Base-by-base conservation (phyloP, 2,329 filamentous ascomycete genomes). In the Apiospora koreana region DNA sequence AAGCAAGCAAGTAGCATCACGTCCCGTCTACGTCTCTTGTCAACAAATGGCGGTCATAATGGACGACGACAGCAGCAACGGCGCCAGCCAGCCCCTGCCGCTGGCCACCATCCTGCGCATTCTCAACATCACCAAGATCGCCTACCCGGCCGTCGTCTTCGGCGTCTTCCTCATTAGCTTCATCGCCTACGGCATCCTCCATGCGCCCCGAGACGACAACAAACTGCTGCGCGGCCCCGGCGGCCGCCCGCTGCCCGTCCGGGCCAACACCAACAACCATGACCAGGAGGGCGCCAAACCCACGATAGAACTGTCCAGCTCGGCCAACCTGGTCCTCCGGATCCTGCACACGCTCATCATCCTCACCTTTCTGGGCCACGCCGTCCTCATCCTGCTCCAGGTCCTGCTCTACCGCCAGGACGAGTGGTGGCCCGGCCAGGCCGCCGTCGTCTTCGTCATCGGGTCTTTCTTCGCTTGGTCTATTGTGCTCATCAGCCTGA, bases 381-480 rank as follows among this genome's bases (percentile, higher is more conserved):
- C 66, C 66, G 45, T 50, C 66, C 18, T 38, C 28, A 68, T 42
- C 14, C 28, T 68, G 45, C 21, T 54, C 14, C 66, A 68, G 66
- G 46, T 25, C 18, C 66, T 68, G 18, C 31, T 68, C 31, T 54
- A 68, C 31, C 66, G 66, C 31, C 10, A 41, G 10, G 66, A 68
- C 66, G 31, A 54, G 66, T 68, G 66, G 66, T 68, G 66, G 66
- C 66, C 66, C 43, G 66, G 66, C 43, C 66, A 54, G 45, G 25
- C 35, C 31, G 43, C 66, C 28, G 46, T 68, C 66, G 45, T 68
- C 66, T 68, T 68, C 45, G 16, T 68, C 45, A 50, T 68, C 66
- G 66, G 66, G 2, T 68, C 66, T 31, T 68, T 68, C 66, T 68
- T 68, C 31, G 43, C 66, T 18, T 68, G 66, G 66, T 68, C 46